Base-by-base conservation (phyloP, 768 basidiomycete genomes). In the Trametes villosa region DNA sequence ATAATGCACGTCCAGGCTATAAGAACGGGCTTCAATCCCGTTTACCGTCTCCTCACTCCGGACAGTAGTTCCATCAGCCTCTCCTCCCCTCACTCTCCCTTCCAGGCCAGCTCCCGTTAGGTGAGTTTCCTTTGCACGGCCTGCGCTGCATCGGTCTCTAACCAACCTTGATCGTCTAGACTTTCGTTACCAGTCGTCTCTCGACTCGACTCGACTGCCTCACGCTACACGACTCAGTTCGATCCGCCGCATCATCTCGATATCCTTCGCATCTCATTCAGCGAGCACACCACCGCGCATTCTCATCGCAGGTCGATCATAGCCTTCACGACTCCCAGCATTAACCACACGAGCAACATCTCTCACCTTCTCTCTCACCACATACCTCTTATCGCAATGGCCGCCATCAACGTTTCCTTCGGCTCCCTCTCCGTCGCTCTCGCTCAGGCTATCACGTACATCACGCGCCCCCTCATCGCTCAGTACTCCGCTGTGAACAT, bases 381-480 rank as follows among this genome's bases (percentile, higher is more conserved):
- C 46, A 57, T 42, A 15, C 38, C n/a, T 9, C 42, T 27, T 22
- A 55, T 69, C 60, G 59, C 63, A 62, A 72, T 72, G 71, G 68
- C 74, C 65, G 50, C 66, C 41, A 71, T 75, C 63, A 66, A 73
- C 66, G 80, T 74, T 62, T 52, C 67, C 40, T 70, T 67, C 40
- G 66, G 71, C 50, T 63, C 72, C 67, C 85, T 93, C 73, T 78
- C 86, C 63, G 72, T 84, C 75, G 82, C 89, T 64, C 83, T 93
- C 72, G 81, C 87, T 60, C 87, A 92, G 68, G 86, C 86, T 72
- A 81, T 91, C 72, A 77, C 86, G 57, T 90, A 86, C 78, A 80
- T 93, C 72, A 91, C 88, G 36, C 81, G 82, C 33, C 84, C 88
- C 58, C 82, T 91, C 61, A 77, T 81, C 66, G 68, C 73, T 54